Evolutionary conservation across 2,329 filamentous ascomycete genomes (phyloP), one percentile per base, ranked within the genome.

Genomic region (Cladosporium sp.): DNA sequence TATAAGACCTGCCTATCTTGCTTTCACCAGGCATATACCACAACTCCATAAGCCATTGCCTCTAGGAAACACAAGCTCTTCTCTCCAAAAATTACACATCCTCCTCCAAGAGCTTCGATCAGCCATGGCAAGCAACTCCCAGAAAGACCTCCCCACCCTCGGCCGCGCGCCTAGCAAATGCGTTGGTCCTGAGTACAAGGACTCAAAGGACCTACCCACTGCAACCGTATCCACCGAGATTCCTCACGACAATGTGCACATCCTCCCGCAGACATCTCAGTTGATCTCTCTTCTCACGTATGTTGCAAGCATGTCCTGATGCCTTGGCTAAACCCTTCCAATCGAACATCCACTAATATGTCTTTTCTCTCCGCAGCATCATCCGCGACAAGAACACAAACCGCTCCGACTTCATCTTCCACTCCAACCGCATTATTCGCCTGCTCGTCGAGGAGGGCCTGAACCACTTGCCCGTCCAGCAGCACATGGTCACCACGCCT

Each of bases 371-470:
- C 61, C 65, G 69, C 62, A 98, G 94, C 69, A 97, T 97, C 86
- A 98, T 99, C 76, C 90, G 95, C 72, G 93, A 97, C 79, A 91
- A 91, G 78, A 86, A 90, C 71, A 99, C 95, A 6, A 88, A 90
- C 65, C 91, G 95, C 66, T 95, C 93, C 68, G 95, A 99, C 79
- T 99, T 99, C 78, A 97, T 99, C 76, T 99, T 99, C 82, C 97
- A 98, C 82, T 97, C 93, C 52, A 99, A 99, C 81, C 89, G 95
- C 67, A 98, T 99, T 78, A 98, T 98, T 78, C 92, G 95, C 35
- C 85, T 99, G 50, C 86, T 99, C 7, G 95, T 99, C 49, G 95
- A 99, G 80, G 95, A 99, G 80, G 95, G 95, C 4, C 84, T 99
- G 64, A 99, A 99, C 79, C 95, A 99, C 78, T 86, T 99, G 50